These are phyloP conservation scores for Leptographium flavum DNA, from an alignment of 2,329 filamentous ascomycete species.

Conservation along the genomic window DNA sequence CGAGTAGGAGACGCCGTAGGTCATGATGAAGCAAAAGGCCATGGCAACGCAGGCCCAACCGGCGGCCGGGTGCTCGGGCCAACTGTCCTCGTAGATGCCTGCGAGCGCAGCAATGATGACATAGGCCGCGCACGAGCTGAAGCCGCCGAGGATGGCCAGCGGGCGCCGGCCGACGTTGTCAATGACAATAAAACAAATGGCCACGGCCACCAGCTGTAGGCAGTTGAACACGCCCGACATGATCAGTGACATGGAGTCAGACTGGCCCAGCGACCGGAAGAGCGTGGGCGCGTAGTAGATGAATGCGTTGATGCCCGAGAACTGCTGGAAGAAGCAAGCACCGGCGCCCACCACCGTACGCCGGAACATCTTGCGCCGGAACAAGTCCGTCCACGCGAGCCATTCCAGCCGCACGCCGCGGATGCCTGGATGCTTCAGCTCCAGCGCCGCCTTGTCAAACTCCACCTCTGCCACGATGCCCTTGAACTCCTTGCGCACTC, in stretches of 20 bases:
- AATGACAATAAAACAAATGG: no score
- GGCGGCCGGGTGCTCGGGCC: slow-evolving; percentile 2
- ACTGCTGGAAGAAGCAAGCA: slow-evolving; percentile 21
- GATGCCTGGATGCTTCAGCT: no score
- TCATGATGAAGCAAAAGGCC: slow-evolving; percentile 5
- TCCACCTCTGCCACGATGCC: not conserved
- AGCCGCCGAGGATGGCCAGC: slow-evolving; percentile 13
- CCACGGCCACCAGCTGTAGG: no score
- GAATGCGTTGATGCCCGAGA: slow-evolving; percentile 53
- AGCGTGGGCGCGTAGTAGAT: slow-evolving; percentile 50
- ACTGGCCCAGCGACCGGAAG: slow-evolving; percentile 45
- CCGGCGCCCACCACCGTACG: not conserved
- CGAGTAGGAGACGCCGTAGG: slow-evolving; percentile 10
- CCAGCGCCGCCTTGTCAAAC: not conserved
- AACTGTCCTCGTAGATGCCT: slow-evolving; percentile 25
- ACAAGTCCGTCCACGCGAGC: no score
- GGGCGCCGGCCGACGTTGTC: slow-evolving; percentile 13
- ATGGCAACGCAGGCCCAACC: slow-evolving; percentile 8
- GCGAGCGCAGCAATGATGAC: slow-evolving; percentile 71
- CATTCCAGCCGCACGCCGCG: not conserved
- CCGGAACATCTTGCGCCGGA: not conserved
- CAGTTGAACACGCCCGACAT: no score
- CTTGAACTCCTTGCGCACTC: not conserved
- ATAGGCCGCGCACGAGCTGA: slow-evolving; percentile 62
- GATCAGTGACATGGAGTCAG: slow-evolving; percentile 36